Conservation (phyloP, 2,329 filamentous ascomycete species). For the Setomelanomma holmii region DNA sequence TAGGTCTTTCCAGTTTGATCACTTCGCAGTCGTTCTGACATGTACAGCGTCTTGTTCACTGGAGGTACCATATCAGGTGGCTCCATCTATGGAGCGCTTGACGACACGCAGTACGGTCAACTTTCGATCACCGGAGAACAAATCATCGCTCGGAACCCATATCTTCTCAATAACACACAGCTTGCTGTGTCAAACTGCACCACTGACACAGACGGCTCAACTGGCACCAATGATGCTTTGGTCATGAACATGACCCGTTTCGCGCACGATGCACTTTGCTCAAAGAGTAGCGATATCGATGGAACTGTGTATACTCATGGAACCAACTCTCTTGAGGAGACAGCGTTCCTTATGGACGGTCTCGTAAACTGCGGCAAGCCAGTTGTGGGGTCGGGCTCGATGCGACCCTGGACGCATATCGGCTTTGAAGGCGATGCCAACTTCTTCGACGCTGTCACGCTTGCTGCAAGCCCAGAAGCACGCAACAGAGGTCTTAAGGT, state of each 20-base stretch:
- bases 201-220: slow-evolving; percentile 21
- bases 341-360: slow-evolving; percentile 35
- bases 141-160: slow-evolving; percentile 35
- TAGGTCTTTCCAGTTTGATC: not conserved
- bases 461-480: slow-evolving; percentile 29
- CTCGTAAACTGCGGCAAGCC: slow-evolving; percentile 38
- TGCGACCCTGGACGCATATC: slow-evolving; percentile 36
- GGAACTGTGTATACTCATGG: slow-evolving; percentile 39
- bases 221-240: slow-evolving; percentile 35
- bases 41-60: slow-evolving; percentile 28
- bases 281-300: slow-evolving; percentile 35
- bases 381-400: slow-evolving; percentile 31
- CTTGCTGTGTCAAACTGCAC: slow-evolving; percentile 40
- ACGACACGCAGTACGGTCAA: slow-evolving; percentile 41
- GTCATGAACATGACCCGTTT: slow-evolving; percentile 45
- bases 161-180: slow-evolving; percentile 37
- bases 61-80: slow-evolving; percentile 37
- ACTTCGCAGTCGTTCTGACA: slow-evolving; percentile 1
- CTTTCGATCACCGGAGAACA: slow-evolving; percentile 28
- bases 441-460: slow-evolving; percentile 36
- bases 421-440: slow-evolving; percentile 36
- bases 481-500: slow-evolving; percentile 34
- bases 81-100: slow-evolving; percentile 35
- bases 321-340: slow-evolving; percentile 40
- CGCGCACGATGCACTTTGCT: slow-evolving; percentile 33